Base-by-base conservation (phyloP, 2,329 filamentous ascomycete genomes). In the Monosporascus ibericus region DNA sequence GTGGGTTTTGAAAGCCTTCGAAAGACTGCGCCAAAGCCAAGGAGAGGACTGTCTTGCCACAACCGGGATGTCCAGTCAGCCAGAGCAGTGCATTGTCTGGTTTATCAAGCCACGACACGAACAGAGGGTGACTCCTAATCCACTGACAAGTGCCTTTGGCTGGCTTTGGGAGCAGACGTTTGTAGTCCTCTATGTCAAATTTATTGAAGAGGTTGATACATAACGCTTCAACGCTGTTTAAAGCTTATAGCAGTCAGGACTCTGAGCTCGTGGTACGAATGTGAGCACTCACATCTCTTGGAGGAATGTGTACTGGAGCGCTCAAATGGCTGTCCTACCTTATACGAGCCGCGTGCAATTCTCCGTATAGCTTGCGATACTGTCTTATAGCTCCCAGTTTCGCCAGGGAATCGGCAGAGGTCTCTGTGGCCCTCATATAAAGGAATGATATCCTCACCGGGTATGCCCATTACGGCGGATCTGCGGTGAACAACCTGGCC, bases 21-120 rank as follows among this genome's bases (percentile, higher is more conserved):
- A 72, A 54, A 44, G 68, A 56, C 36, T 68, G 61, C 30, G 63
- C 60, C 14, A 73, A 51, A 54, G 67, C 70, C 7, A 51, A 57
- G 14, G 69, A 71, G 5, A 71, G 58, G 27, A 65, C 67, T 18
- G 70, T 71, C 53, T 72, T 73, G 18, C 69, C 68, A 50, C 63
- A 71, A 5, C 69, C 68, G 18, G 70, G 63, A 57, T 69, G 61
- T 5, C 69, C 69, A 22, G 60, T 71, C 11, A 72, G 58, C 69
- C 67, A 71, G 14, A 72, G 61, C 2, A 72, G 54, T 30, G 59
- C 58, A n/a, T 58, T 63, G 34, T 59, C 52, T 22, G 60, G 53
- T n/a, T 62, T 56, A 11, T 55, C 55, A 48, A 63, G 51, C 68
- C 67, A 72, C 18, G 65, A 55, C 6, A 52, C 37, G 49, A 69